A percentile compares a stretch with the other conserved stretches of the same genome.
Conservation (phyloP, 257 asterid genomes). For the Solanum bulbocastanum region DNA sequence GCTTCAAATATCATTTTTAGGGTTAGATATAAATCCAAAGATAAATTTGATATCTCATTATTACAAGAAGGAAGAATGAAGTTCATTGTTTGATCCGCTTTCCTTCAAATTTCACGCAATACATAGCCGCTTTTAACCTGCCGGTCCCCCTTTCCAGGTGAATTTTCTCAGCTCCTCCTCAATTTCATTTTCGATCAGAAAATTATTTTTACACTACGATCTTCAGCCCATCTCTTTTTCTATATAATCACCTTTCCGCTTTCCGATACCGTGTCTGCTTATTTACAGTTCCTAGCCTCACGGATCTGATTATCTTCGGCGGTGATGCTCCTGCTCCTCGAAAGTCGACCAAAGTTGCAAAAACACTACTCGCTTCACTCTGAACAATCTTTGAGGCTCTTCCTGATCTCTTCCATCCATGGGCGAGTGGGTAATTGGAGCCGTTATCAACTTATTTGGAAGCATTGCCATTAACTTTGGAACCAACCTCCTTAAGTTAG, state of each 20-base stretch:
- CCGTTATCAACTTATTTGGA: slow-evolving; percentile 74
- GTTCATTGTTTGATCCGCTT: background rate
- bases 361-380: background rate
- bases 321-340: background rate
- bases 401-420: slow-evolving; percentile 21
- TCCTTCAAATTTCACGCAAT: background rate
- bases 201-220: background rate
- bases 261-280: background rate
- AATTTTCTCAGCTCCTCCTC: background rate
- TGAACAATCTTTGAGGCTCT: background rate
- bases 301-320: background rate
- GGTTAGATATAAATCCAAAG: background rate
- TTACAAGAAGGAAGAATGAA: background rate
- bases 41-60: background rate
- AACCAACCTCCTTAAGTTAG: slow-evolving; percentile 89
- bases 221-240: background rate
- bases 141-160: background rate
- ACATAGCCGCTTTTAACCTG: background rate
- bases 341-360: background rate
- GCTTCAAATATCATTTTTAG: background rate
- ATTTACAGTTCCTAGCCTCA: background rate
- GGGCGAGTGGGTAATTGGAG: slow-evolving; percentile 97
- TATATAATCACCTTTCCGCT: background rate
- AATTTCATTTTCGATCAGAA: background rate
- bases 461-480: slow-evolving; percentile 95